Conservation (phyloP, 2,329 filamentous ascomycete species). For the Monilinia aucupariae region DNA sequence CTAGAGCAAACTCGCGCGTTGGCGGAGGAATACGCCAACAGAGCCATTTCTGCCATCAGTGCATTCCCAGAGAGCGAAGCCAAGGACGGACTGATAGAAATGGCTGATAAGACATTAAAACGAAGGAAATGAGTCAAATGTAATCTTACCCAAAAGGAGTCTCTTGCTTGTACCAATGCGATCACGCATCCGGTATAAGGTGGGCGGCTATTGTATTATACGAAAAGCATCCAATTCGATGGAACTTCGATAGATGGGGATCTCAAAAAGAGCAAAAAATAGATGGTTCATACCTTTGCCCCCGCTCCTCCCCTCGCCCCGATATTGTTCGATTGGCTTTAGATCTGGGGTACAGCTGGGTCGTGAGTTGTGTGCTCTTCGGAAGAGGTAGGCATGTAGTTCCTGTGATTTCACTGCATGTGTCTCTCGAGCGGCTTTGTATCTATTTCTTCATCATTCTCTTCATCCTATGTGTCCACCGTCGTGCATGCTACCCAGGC, state of each 20-base stretch:
- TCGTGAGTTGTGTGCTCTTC: no score
- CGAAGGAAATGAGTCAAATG: conserved; percentile 62
- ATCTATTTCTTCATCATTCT: no score
- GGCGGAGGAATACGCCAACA: conserved; percentile 84
- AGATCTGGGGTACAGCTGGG: not conserved
- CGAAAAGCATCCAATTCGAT: conserved; percentile 12
- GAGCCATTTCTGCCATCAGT: conserved; percentile 78
- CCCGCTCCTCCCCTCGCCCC: no score
- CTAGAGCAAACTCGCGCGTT: conserved; percentile 87
- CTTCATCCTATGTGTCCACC: no score
- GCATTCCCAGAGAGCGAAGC: conserved; percentile 90
- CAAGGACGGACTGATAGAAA: conserved; percentile 84
- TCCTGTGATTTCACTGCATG: not conserved
- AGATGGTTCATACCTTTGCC: conserved; percentile 8
- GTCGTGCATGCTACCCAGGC: no score
- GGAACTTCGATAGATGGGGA: conserved; percentile 1
- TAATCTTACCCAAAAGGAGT: not conserved
- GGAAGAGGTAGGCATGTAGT: not conserved
- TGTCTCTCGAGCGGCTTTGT: no score
- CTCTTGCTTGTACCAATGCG: conserved; percentile 20
- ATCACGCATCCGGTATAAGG: conserved; percentile 1
- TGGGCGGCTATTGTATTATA: conserved; percentile 12
- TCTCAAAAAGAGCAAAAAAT: not conserved
- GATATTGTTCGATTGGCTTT: not conserved
- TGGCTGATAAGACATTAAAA: conserved; percentile 88